Percentiles rank a stretch among this genome's conserved stretches.
Evolutionary conservation across 352 stramenopile species (phyloP).

Genomic region (Peronospora farinosa): DNA sequence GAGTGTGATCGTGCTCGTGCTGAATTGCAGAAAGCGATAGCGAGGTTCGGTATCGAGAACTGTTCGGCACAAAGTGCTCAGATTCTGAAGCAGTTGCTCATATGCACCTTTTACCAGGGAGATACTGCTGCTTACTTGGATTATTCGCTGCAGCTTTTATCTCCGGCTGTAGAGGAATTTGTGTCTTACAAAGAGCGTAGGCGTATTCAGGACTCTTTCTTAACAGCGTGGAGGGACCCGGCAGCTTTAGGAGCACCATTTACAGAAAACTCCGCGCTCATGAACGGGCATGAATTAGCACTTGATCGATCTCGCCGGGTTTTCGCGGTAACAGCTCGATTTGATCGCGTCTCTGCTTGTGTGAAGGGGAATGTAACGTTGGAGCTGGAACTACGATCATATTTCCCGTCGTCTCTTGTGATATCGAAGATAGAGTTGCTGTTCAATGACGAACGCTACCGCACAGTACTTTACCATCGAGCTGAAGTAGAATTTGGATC

Average conservation of each 20-base stretch:
- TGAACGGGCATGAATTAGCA: conserved; percentile 39
- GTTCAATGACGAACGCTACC: conserved; percentile 76
- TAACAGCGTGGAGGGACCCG: conserved; percentile 58
- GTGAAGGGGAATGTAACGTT: conserved; percentile 60
- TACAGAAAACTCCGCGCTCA: conserved; percentile 30
- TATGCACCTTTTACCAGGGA: conserved; percentile 66
- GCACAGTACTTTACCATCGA: conserved; percentile 48
- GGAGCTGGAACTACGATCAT: conserved; percentile 41
- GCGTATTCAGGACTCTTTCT: conserved; percentile 50
- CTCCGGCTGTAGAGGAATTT: conserved; percentile 63
- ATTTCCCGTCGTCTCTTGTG: conserved; percentile 50
- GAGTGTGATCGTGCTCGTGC: conserved; percentile 60
- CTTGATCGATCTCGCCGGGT: conserved; percentile 48
- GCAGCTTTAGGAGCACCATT: conserved; percentile 35
- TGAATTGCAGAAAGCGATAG: conserved; percentile 68
- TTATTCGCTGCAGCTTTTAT: conserved; percentile 72
- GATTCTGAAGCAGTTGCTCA: conserved; percentile 65
- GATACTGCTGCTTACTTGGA: conserved; percentile 73
- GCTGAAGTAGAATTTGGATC: conserved; percentile 13
- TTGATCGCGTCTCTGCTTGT: conserved; percentile 58
- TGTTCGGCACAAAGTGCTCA: conserved; percentile 73
- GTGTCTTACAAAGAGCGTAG: conserved; percentile 50
- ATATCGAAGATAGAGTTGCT: conserved; percentile 61
- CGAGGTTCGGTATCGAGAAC: conserved; percentile 49
- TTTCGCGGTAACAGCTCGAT: conserved; percentile 46